phyloP scores from a whole-genome alignment of 768 basidiomycete genomes.

The Leccinum aurantiacum region DNA sequence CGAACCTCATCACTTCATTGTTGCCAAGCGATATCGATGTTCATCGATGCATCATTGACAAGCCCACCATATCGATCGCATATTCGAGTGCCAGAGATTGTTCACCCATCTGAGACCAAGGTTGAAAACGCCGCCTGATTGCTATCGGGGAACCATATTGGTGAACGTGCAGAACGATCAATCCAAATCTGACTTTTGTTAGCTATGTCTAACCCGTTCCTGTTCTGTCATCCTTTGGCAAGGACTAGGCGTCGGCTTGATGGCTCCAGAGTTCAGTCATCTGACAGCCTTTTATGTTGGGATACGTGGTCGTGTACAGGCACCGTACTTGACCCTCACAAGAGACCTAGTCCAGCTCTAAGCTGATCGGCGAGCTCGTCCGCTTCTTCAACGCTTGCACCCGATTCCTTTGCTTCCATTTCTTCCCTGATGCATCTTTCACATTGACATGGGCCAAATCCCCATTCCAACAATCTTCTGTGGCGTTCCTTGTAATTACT shows the following conservation, averaged over 20 bases:
- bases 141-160: background rate
- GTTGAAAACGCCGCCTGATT: background rate
- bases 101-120: background rate
- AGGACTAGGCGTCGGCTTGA: background rate
- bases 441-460: conserved; percentile 71
- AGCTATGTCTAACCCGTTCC: background rate
- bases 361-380: conserved; percentile 59
- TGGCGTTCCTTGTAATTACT: conserved; percentile 42
- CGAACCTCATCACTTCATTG: background rate
- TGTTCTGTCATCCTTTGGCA: background rate
- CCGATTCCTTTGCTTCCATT: conserved; percentile 24
- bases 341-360: conserved; percentile 62
- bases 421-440: conserved; percentile 64
- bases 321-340: conserved; percentile 19
- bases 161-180: background rate
- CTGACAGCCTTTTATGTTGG: background rate
- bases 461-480: conserved; percentile 64
- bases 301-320: background rate
- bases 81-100: background rate
- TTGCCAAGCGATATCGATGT: background rate
- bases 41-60: background rate
- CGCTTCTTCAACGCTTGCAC: conserved; percentile 15
- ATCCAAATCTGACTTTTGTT: background rate
- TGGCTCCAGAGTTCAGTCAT: background rate
- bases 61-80: background rate